Evolutionary conservation across 208 protist genomes (phyloP), one percentile per base, ranked within the genome.

Genomic region (Endotrypanum monterogeii): DNA sequence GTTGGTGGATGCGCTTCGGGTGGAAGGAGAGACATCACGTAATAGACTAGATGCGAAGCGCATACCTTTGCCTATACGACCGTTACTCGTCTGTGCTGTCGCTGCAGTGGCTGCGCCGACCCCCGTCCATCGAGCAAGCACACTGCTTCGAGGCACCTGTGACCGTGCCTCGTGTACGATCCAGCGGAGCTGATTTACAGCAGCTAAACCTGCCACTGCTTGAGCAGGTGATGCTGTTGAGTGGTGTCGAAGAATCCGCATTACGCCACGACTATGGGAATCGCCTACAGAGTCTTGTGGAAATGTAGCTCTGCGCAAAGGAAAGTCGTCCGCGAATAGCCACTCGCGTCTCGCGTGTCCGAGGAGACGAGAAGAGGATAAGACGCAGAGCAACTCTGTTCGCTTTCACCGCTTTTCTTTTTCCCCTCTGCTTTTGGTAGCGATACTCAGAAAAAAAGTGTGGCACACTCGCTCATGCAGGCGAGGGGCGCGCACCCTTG

Each of bases 31-130:
- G 41, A 51, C 54, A 37, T 71, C 74, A 28, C 78, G 61, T 67
- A 80, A 61, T 18, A 91, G 48, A 7, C 81, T 61, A 18, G 89
- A 87, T 25, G 89, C 89, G 72, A 94, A 94, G 62, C 66, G 76
- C 87, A 94, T 94, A 7, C 89, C 89, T 68, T 91, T 94, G 44
- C 84, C 86, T 52, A 84, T n/a, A 1, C 76, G 20, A 32, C 76
- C n/a, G 55, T 60, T 51, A 39, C 8, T 37, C 23, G 41, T 41
- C 6, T 67, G 30, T 35, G 61, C 50, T 6, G 80, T 70, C 16
- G 58, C 61, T 3, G 79, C 50, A n/a, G 80, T 70, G 11, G 65
- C 61, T 3, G 79, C 50, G 23, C 51, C 63, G n/a, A 70, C 78
- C 55, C 68, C 68, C 44, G 86, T 88, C 89, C 89, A 93, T 20